phyloP scores from a whole-genome alignment of 495 filamentous ascomycete genomes.

The Oidiodendron maius region DNA sequence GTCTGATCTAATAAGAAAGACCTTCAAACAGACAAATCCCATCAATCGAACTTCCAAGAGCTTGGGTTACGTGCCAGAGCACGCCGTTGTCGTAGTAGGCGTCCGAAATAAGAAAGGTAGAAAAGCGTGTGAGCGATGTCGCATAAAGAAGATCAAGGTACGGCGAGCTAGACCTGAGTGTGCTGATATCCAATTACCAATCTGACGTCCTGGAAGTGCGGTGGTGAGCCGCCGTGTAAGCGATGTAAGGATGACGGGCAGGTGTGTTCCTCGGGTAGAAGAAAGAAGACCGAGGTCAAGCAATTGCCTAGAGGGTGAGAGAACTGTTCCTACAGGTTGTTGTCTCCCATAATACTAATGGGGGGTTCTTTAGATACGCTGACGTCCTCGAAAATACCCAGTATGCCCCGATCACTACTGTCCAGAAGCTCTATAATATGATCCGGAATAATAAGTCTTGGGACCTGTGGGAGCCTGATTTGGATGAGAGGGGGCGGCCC shows the following conservation, averaged over 20 bases:
- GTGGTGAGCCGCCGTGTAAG: constrained; percentile 61
- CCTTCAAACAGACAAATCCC: constrained; percentile 14
- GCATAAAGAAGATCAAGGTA: constrained; percentile 69
- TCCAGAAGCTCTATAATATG: constrained; percentile 54
- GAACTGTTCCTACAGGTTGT: background rate
- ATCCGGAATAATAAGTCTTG: constrained; percentile 44
- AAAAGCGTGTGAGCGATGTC: constrained; percentile 66
- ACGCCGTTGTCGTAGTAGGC: constrained; percentile 30
- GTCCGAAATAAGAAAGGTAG: constrained; percentile 57
- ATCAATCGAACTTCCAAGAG: constrained; percentile 20
- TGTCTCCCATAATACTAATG: constrained; percentile 13
- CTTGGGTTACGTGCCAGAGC: constrained; percentile 27
- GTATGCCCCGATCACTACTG: constrained; percentile 49
- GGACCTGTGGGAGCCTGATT: constrained; percentile 48
- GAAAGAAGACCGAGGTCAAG: constrained; percentile 55
- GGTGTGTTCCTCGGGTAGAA: constrained; percentile 49
- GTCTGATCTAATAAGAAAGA: constrained; percentile 9
- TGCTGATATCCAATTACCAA: too few relatives aligned
- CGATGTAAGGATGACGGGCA: constrained; percentile 57
- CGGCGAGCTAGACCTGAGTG: constrained; percentile 4
- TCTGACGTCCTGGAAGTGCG: constrained; percentile 51
- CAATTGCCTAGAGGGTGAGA: constrained; percentile 47
- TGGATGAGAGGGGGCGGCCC: constrained; percentile 50
- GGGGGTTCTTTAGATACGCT: constrained; percentile 38
- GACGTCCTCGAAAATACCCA: constrained; percentile 54